phyloP scores from a whole-genome alignment of 441 rosid species.

The Erysimum cheiri region DNA sequence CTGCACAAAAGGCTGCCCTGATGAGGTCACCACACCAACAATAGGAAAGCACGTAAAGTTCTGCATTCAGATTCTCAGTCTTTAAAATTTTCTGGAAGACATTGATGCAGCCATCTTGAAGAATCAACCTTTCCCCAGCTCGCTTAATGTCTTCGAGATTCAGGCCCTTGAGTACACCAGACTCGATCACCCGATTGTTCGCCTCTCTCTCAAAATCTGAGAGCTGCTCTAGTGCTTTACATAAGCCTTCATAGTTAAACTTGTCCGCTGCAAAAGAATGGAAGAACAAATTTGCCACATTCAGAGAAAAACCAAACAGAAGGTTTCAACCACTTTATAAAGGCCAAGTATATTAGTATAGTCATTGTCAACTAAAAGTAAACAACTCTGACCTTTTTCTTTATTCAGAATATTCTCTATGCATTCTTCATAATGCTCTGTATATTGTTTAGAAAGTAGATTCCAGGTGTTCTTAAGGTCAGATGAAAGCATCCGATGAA shows the following conservation, averaged over 20 bases:
- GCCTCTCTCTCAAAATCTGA: constrained; percentile 77
- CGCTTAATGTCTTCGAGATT: constrained; percentile 84
- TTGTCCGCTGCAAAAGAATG: constrained; percentile 55
- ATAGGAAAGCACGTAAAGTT: constrained; percentile 76
- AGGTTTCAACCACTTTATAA: constrained; percentile 1
- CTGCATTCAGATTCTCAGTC: constrained; percentile 57
- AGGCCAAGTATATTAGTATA: constrained; percentile 3
- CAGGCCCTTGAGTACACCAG: constrained; percentile 82
- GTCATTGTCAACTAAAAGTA: neutral
- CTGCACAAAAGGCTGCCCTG: constrained; percentile 74
- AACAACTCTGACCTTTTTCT: constrained; percentile 57
- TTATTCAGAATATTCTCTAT: constrained; percentile 75
- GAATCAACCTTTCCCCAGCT: constrained; percentile 74
- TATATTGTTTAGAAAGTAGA: constrained; percentile 72
- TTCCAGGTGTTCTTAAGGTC: constrained; percentile 85
- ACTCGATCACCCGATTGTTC: constrained; percentile 79
- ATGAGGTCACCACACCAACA: constrained; percentile 98
- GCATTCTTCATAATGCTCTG: constrained; percentile 91
- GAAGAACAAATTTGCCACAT: constrained; percentile 7
- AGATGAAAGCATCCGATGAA: constrained; percentile 70
- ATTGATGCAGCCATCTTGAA: constrained; percentile 79
- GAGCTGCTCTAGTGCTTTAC: constrained; percentile 71
- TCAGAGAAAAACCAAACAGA: constrained; percentile 5
- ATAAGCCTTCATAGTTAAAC: constrained; percentile 69
- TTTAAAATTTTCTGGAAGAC: constrained; percentile 69